These are phyloP conservation scores for Biscogniauxia mediterranea DNA, from an alignment of 2,329 filamentous ascomycete species.

Conservation along the genomic window DNA sequence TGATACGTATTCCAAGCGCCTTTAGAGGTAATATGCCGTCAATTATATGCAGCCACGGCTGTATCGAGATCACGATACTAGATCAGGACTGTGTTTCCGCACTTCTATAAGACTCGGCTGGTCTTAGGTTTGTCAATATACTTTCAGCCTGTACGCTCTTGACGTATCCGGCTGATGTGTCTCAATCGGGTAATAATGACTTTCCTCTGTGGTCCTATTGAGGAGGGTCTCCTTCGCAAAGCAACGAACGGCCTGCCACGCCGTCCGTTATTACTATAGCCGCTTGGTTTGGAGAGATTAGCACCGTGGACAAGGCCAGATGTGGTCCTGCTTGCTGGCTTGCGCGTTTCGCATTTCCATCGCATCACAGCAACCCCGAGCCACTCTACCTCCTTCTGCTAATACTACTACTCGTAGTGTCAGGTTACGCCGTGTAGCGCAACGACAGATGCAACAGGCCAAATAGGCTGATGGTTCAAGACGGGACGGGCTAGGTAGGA, in stretches of 20 bases:
- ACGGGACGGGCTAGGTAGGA: neutral
- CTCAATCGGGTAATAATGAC: neutral
- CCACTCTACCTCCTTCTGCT: neutral
- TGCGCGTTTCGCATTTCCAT: neutral
- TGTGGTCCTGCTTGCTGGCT: neutral
- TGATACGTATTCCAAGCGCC: neutral
- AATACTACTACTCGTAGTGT: neutral
- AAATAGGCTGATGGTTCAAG: neutral
- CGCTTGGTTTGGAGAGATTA: neutral
- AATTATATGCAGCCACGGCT: neutral
- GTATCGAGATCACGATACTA: neutral
- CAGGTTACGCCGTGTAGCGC: neutral
- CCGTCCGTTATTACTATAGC: neutral
- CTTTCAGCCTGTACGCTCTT: neutral
- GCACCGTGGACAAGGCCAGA: neutral
- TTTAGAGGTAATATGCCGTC: neutral
- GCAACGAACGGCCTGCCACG: neutral
- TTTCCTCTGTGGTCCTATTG: neutral
- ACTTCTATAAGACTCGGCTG: neutral
- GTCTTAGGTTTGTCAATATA: neutral
- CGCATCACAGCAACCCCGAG: neutral
- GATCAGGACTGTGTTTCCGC: neutral
- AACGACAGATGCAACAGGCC: neutral
- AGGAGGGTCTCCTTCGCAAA: neutral
- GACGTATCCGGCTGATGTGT: neutral